Evolutionary conservation across 352 stramenopile genomes (phyloP).

Genomic region (Phytophthora foliorum): DNA sequence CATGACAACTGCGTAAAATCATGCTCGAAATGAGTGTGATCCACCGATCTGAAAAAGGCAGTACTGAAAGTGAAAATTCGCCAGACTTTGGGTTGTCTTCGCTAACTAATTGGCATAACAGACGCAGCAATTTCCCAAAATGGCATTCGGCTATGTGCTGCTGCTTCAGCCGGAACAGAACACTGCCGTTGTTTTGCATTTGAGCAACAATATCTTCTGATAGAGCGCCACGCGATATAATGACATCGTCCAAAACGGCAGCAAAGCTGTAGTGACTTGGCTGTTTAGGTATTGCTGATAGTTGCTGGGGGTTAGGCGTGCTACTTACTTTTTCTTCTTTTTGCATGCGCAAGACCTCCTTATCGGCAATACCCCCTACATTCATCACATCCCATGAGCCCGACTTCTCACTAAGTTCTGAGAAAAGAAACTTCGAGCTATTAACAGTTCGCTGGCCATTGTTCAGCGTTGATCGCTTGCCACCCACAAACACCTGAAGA

Average conservation of each 20-base stretch:
- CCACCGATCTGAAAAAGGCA: constrained; percentile 40
- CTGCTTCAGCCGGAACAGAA: constrained; percentile 55
- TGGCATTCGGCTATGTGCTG: constrained; percentile 36
- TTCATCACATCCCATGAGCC: constrained; percentile 22
- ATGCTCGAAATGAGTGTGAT: constrained; percentile 35
- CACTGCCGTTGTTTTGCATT: constrained; percentile 34
- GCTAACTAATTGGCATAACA: constrained; percentile 47
- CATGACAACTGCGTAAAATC: constrained; percentile 21
- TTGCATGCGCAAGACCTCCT: neutral
- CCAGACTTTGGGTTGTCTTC: neutral
- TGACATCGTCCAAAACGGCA: constrained; percentile 48
- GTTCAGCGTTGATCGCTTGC: constrained; percentile 23
- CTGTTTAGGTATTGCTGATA: constrained; percentile 13
- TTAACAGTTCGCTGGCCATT: constrained; percentile 1
- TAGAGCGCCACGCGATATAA: constrained; percentile 20
- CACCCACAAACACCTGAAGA: constrained; percentile 28
- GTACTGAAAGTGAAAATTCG: neutral
- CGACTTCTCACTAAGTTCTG: constrained; percentile 19
- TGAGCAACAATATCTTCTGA: constrained; percentile 21
- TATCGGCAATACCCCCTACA: constrained; percentile 18
- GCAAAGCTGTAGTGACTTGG: constrained; percentile 13
- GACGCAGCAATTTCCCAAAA: constrained; percentile 40
- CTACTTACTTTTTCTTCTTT: neutral
- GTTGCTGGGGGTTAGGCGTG: neutral
- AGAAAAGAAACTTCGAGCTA: constrained; percentile 1